Percentiles rank a stretch among this genome's conserved stretches.
These are phyloP conservation scores for Podaxis sp. DNA, from an alignment of 768 basidiomycete genomes.

Conservation along the genomic window DNA sequence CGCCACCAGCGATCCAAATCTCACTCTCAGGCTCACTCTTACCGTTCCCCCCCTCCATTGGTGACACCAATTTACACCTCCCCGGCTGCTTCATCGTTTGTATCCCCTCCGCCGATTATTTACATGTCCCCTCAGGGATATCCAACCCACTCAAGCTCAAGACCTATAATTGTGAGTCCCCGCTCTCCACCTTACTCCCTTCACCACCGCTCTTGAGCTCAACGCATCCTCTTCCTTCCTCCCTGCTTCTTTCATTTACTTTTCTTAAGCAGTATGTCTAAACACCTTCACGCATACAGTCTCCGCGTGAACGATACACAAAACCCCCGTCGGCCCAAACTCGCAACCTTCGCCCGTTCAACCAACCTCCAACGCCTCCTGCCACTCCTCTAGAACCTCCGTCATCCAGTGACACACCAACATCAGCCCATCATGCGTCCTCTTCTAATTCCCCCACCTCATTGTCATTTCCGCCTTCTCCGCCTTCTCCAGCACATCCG, in stretches of 20 bases:
- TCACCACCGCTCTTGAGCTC: slow-evolving; percentile 5
- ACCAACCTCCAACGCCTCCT: slow-evolving; percentile 14
- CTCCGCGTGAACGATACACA: slow-evolving; percentile 8
- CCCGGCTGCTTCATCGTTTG: slow-evolving; percentile 21
- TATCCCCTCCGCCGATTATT: slow-evolving; percentile 25
- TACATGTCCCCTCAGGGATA: slow-evolving; percentile 24
- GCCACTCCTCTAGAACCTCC: background rate
- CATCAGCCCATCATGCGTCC: slow-evolving; percentile 5
- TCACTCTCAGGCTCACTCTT: slow-evolving; percentile 4
- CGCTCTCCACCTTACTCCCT: background rate
- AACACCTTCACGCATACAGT: slow-evolving; percentile 12
- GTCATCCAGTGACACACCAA: slow-evolving; percentile 9
- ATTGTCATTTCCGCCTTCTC: slow-evolving; percentile 3
- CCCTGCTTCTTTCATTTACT: slow-evolving; percentile 8
- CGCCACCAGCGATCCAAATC: slow-evolving; percentile 11
- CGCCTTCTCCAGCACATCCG: background rate
- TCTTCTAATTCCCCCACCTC: slow-evolving; percentile 10
- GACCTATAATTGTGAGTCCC: slow-evolving; percentile 26
- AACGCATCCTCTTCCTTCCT: background rate
- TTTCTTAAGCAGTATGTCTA: slow-evolving; percentile 5
- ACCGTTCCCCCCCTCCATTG: slow-evolving; percentile 13
- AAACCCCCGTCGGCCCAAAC: background rate
- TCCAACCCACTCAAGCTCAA: slow-evolving; percentile 20
- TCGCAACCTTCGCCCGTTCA: background rate
- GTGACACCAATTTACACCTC: slow-evolving; percentile 17